Evolutionary conservation across 75 land plant species (phyloP).

Genomic region (Gnetum montanum): DNA sequence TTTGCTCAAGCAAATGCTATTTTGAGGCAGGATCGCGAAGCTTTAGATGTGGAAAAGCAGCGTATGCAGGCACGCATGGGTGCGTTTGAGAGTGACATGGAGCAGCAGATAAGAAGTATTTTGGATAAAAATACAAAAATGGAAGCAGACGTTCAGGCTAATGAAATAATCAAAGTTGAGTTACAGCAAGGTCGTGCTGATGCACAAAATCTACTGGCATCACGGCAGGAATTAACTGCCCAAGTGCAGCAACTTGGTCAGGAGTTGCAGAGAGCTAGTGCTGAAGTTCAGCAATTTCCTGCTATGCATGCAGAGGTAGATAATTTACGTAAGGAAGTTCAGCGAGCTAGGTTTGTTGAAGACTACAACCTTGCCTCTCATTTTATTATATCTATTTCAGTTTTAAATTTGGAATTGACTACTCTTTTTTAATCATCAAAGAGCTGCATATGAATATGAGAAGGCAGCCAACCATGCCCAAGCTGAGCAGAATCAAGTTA

Average conservation of each 20-base stretch:
- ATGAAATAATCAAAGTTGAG: constrained; percentile 41
- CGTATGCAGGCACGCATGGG: constrained; percentile 34
- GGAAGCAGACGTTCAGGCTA: constrained; percentile 42
- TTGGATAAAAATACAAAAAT: constrained; percentile 41
- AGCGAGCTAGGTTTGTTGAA: constrained; percentile 53
- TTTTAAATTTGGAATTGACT: background rate
- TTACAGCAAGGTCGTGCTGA: constrained; percentile 49
- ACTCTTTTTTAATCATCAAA: constrained; percentile 3
- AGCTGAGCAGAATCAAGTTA: constrained; percentile 54
- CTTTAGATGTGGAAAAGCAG: constrained; percentile 47
- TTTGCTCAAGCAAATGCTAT: constrained; percentile 59
- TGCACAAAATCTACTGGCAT: constrained; percentile 27
- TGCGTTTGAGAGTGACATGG: constrained; percentile 45
- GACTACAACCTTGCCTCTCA: background rate
- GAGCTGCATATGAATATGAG: constrained; percentile 63
- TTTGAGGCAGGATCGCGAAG: constrained; percentile 60
- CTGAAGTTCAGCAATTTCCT: constrained; percentile 42
- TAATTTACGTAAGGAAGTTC: constrained; percentile 49
- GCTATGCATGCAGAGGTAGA: constrained; percentile 50
- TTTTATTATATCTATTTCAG: background rate
- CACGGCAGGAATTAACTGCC: constrained; percentile 36
- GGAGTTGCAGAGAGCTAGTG: constrained; percentile 41
- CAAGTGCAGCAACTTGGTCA: constrained; percentile 34
- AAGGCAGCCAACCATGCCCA: constrained; percentile 56
- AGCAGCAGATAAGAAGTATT: constrained; percentile 48